Conservation (phyloP, 2,329 filamentous ascomycete genomes). For the Lecanicillium sp. region DNA sequence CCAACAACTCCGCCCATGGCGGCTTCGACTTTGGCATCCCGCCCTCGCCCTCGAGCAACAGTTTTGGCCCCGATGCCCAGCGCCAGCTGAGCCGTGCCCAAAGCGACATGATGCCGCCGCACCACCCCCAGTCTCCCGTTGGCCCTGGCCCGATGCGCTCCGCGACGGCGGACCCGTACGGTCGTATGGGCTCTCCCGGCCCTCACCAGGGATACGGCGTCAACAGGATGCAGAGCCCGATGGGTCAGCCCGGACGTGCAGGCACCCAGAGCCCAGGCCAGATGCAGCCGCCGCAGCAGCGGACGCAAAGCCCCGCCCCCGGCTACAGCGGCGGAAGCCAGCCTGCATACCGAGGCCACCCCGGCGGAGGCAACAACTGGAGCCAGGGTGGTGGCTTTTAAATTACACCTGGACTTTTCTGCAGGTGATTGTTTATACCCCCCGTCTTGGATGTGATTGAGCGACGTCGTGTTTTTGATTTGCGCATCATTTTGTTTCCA, state of each 20-base stretch:
- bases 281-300: conserved; percentile 7
- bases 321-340: conserved; percentile 6
- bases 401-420: too few species aligned
- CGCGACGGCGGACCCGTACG: conserved; percentile 11
- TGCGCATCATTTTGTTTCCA: neutral
- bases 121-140: conserved; percentile 1
- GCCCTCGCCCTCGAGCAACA: neutral
- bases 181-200: conserved; percentile 15
- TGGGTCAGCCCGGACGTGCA: conserved; percentile 11
- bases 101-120: conserved; percentile 4
- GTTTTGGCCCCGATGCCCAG: neutral
- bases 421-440: neutral
- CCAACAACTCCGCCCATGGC: neutral
- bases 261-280: conserved; percentile 11
- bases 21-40: conserved; percentile 14
- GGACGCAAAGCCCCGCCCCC: conserved; percentile 13
- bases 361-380: conserved; percentile 4
- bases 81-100: conserved; percentile 13
- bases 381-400: conserved; percentile 2
- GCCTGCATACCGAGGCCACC: conserved; percentile 10
- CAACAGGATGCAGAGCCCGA: conserved; percentile 13
- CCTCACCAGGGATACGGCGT: conserved; percentile 14
- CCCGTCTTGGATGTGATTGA: too few species aligned
- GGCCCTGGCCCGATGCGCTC: conserved; percentile 1
- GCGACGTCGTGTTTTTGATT: too few species aligned